Base-by-base conservation (phyloP, 1,284 basidiomycete genomes). In the Pseudozyma sp. region DNA sequence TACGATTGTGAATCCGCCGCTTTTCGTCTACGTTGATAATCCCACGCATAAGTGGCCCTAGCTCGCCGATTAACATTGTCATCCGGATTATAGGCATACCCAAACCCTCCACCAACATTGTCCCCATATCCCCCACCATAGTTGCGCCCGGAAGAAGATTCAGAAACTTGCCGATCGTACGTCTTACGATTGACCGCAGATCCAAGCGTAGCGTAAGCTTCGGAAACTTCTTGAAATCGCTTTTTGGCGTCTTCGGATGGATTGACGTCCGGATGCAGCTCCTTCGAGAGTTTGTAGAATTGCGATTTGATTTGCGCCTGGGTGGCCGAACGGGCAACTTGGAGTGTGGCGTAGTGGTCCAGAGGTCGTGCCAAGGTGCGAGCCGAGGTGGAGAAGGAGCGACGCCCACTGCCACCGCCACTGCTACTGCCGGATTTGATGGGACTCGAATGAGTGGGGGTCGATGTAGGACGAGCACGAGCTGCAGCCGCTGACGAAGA, bases 271-370 rank as follows among this genome's bases (percentile, higher is more conserved):
- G 83, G 83, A 40, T 85, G 83, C 11, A 78, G 76, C 56, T 82
- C 58, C 45, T 85, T 85, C 10, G 81, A 83, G 1, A 84, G 79
- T 59, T 81, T 75, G 73, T 85, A 85, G 63, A 85, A 85, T 50
- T 83, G 81, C 57, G 72, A 56, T 61, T 85, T 85, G 77, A 85
- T 84, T 52, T 85, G 81, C 2, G 76, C 76, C 58, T 79, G 79
- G 14, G 74, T 70, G 9, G 82, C 83, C 8, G 38, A 21, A 16
- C 71, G 68, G 2, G 57, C 31, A 0, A 84, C 60, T 7, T 69
- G 57, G 0, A 84, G 75, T 9, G 76, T 79, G 1, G 25, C 13
- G 53, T 84, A 84, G 42, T 60, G 59, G 43, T 76, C 58, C 13
- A 63, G 34, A 11, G 49, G 34, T 12, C 50, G 39, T 3, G 71